Base-by-base conservation (phyloP, 2,329 filamentous ascomycete species). In the Bimuria novae-zelandiae region DNA sequence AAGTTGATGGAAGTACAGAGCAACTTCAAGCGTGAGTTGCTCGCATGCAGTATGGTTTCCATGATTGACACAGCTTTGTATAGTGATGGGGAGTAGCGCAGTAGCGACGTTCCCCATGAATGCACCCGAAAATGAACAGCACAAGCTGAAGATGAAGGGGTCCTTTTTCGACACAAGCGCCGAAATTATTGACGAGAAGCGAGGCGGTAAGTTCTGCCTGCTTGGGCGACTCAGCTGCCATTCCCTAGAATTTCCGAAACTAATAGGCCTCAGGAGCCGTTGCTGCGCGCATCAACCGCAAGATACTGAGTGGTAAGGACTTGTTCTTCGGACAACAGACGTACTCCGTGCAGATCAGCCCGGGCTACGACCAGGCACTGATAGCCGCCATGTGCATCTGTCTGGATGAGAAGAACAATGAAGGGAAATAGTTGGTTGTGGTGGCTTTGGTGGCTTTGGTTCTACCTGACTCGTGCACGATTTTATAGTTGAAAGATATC, bases 321-420 rank as follows among this genome's bases (percentile, higher is more conserved):
- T 65, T 87, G 1, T 67, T 88, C 21, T 81, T 80, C 35, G 82
- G 79, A 8, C 80, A 86, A 73, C 85, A 89, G 73, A 87, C 85
- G 3, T 90, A 90, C 59, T 81, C 78, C 1, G 78, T 90, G 4
- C 79, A 78, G 0, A 79, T 89, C 5, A 85, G 85, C 1, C 84
- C 86, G 0, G 82, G 82, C 14, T 83, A 88, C 6, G 87, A 90
- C 63, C 79, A 88, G 71, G 81, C 84, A 3, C 64, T 89, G 41
- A 81, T 89, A 59, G 83, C 79, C 0, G 87, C 86, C 10, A 75
- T 89, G 63, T 89, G 85, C 65, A 84, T 90, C 47, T 85, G 82
- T 55, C 74, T 89, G 54, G 87, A 89, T 58, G 86, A 89, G 78
- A 55, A 55, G 52, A 51, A 55, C 43, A 55, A 55, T 19, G 52